phyloP scores from a whole-genome alignment of 306 rosid species.

The Arachis hypogaea region DNA sequence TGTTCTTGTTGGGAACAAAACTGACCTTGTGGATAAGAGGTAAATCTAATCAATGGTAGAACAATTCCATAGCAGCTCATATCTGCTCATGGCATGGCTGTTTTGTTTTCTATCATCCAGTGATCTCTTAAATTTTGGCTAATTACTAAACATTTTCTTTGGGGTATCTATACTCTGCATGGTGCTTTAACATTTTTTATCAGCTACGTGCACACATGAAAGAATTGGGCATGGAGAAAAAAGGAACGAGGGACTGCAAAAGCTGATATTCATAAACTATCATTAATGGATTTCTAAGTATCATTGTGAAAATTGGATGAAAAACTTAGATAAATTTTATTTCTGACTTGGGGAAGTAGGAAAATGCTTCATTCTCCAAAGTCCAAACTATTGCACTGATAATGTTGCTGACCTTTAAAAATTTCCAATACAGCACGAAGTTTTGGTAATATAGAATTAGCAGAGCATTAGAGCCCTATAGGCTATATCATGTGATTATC shows the following conservation, averaged over 20 bases:
- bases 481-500: constrained; percentile 4
- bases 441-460: constrained; percentile 10
- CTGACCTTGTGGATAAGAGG: constrained; percentile 81
- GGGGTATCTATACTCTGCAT: background rate
- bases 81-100: background rate
- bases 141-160: background rate
- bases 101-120: background rate
- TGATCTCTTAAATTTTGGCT: background rate
- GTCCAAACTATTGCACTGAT: constrained; percentile 1
- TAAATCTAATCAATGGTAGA: constrained; percentile 26
- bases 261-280: constrained; percentile 1
- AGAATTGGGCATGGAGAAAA: background rate
- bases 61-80: constrained; percentile 11
- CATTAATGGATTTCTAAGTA: background rate
- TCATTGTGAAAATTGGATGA: background rate
- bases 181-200: background rate
- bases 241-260: constrained; percentile 2
- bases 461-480: background rate
- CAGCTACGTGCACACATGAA: background rate
- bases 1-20: constrained; percentile 77
- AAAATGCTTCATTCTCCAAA: background rate
- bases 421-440: background rate
- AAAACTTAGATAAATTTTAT: background rate
- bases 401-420: background rate
- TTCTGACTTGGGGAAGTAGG: background rate